phyloP scores from a whole-genome alignment of 2,329 filamentous ascomycete species.

The Waltergamsia citrina region DNA sequence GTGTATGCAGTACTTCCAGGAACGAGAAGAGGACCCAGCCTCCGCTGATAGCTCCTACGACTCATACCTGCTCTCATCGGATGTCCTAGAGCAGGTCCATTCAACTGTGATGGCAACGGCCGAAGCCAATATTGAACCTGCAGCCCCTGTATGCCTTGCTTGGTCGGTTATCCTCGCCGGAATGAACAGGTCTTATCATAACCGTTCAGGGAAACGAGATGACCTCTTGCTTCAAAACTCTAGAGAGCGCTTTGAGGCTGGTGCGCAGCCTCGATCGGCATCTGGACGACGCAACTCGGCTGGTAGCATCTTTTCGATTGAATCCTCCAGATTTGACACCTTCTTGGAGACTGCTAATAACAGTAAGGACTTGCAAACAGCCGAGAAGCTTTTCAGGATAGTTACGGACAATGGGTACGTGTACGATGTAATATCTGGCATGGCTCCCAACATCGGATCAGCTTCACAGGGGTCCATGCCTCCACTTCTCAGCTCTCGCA shows the following conservation, averaged over 20 bases:
- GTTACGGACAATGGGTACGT: slow-evolving; percentile 41
- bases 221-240: slow-evolving; percentile 48
- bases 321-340: slow-evolving; percentile 48
- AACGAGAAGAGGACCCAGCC: slow-evolving; percentile 25
- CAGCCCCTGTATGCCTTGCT: slow-evolving; percentile 65
- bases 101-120: slow-evolving; percentile 56
- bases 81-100: slow-evolving; percentile 65
- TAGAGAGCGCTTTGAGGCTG: slow-evolving; percentile 44
- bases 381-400: slow-evolving; percentile 37
- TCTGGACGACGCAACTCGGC: slow-evolving; percentile 42
- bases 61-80: slow-evolving; percentile 60
- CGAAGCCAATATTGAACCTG: slow-evolving; percentile 45
- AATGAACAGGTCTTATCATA: slow-evolving; percentile 55
- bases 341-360: slow-evolving; percentile 42
- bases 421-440: slow-evolving; percentile 42
- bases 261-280: slow-evolving; percentile 27
- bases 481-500: slow-evolving; percentile 48
- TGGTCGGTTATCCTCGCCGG: slow-evolving; percentile 72
- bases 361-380: slow-evolving; percentile 40
- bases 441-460: slow-evolving; percentile 37
- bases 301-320: slow-evolving; percentile 53
- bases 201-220: slow-evolving; percentile 51
- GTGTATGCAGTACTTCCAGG: slow-evolving; percentile 34
- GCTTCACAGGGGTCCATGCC: slow-evolving; percentile 37
- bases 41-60: slow-evolving; percentile 27